These are phyloP conservation scores for Pseudogymnoascus sp. DNA, from an alignment of 2,329 filamentous ascomycete genomes.

Conservation along the genomic window DNA sequence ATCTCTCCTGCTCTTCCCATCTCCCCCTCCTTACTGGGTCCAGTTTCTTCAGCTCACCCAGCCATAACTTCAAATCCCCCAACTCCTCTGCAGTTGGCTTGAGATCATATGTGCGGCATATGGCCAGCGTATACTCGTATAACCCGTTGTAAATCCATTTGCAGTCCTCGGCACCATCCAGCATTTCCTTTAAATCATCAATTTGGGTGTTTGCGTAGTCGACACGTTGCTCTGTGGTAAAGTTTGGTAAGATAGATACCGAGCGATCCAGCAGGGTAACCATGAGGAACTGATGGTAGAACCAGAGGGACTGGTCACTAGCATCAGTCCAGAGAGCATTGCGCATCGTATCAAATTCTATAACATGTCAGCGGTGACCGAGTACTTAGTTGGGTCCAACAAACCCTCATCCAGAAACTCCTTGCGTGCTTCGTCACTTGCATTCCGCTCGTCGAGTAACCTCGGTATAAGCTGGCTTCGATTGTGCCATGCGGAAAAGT, in stretches of 20 bases:
- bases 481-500: slow-evolving; percentile 96
- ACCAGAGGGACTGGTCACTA: slow-evolving; percentile 93
- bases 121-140: slow-evolving; percentile 60
- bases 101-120: slow-evolving; percentile 46
- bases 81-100: slow-evolving; percentile 35
- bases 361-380: slow-evolving; percentile 15
- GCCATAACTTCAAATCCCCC: slow-evolving; percentile 24
- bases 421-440: slow-evolving; percentile 54
- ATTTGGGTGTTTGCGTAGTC: slow-evolving; percentile 64
- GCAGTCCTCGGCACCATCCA: slow-evolving; percentile 58
- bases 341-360: slow-evolving; percentile 68
- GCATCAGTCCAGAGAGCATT: slow-evolving; percentile 61
- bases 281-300: slow-evolving; percentile 87
- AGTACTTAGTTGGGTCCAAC: slow-evolving; percentile 13
- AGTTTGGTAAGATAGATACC: slow-evolving; percentile 55
- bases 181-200: slow-evolving; percentile 59
- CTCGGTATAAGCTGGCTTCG: slow-evolving; percentile 75
- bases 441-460: slow-evolving; percentile 62
- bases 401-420: slow-evolving; percentile 64
- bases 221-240: slow-evolving; percentile 54
- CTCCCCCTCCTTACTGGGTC: slow-evolving; percentile 29
- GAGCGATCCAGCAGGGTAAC: slow-evolving; percentile 51
- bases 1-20: slow-evolving; percentile 22
- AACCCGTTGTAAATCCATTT: slow-evolving; percentile 90
- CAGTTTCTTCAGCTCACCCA: slow-evolving; percentile 26